phyloP scores from a whole-genome alignment of 139 green algal species.

The Auxenochlorella pyrenoidosa region DNA sequence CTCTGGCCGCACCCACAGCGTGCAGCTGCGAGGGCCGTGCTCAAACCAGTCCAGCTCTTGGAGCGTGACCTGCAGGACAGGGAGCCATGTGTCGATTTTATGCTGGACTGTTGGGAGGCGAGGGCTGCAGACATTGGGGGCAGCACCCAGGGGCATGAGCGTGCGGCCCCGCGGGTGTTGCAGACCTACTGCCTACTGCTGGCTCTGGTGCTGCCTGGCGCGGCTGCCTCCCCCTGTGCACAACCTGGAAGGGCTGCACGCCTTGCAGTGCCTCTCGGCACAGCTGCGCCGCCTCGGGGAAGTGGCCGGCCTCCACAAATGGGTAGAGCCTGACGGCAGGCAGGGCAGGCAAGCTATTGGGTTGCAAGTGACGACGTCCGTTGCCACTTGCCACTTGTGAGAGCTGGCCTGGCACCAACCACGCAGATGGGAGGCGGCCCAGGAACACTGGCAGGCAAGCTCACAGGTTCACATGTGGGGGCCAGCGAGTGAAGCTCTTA shows the following conservation, averaged over 20 bases:
- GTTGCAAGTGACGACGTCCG: too few relatives aligned
- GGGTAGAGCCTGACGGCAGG: constrained; percentile 64
- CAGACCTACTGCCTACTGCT: too few relatives aligned
- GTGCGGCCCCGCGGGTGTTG: too few relatives aligned
- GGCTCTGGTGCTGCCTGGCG: neutral
- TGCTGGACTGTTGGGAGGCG: neutral
- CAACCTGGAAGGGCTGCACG: neutral
- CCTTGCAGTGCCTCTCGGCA: neutral
- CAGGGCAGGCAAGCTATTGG: too few relatives aligned
- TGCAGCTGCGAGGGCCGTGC: constrained; percentile 53
- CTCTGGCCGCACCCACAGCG: constrained; percentile 57
- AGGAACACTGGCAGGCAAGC: too few relatives aligned
- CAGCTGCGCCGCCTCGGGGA: neutral
- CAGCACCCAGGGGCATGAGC: too few relatives aligned
- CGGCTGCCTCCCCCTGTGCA: neutral
- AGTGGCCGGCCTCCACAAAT: constrained; percentile 57
- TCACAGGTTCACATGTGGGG: constrained; percentile 79
- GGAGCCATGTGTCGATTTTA: neutral
- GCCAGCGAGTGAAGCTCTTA: constrained; percentile 73
- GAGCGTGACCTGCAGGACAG: constrained; percentile 30
- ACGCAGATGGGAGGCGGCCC: too few relatives aligned
- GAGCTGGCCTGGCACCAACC: too few relatives aligned
- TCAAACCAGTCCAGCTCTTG: constrained; percentile 45
- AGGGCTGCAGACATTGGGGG: too few relatives aligned
- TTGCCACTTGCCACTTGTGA: too few relatives aligned